A percentile compares a stretch with the other conserved stretches of the same genome.
phyloP scores from a whole-genome alignment of 202 grass and related monocot species.

The Eragrostis tef region DNA sequence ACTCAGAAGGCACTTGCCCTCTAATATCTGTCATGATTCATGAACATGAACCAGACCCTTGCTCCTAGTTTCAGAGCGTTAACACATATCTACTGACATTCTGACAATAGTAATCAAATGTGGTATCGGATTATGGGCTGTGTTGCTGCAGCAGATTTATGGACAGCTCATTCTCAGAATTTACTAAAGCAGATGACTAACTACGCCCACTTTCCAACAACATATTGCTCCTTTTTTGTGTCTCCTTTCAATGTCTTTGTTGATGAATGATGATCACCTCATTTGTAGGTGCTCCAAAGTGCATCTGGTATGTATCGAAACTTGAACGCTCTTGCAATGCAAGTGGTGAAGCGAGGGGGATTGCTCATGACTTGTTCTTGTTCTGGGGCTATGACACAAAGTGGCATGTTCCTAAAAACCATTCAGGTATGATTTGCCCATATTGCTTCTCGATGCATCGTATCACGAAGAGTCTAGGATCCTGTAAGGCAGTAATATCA shows the following conservation, averaged over 20 bases:
- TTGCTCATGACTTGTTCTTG: constrained; percentile 98
- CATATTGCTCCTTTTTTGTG: neutral
- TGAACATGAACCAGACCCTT: constrained; percentile 16
- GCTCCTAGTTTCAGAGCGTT: constrained; percentile 16
- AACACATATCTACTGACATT: constrained; percentile 7
- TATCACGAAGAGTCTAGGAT: neutral
- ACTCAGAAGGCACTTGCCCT: neutral
- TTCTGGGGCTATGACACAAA: constrained; percentile 98
- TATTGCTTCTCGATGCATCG: constrained; percentile 32
- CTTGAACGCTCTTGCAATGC: constrained; percentile 90
- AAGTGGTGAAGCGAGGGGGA: constrained; percentile 76
- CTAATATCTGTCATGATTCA: constrained; percentile 19
- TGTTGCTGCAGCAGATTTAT: neutral
- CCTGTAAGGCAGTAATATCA: neutral
- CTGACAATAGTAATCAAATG: neutral
- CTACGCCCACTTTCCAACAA: neutral
- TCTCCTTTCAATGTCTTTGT: neutral
- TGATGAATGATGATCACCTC: constrained; percentile 6
- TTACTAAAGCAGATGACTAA: neutral
- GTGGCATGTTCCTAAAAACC: constrained; percentile 72
- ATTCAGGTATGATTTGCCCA: constrained; percentile 64
- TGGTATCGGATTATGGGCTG: neutral
- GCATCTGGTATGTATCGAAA: constrained; percentile 94
- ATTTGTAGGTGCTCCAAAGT: constrained; percentile 81
- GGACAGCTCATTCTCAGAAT: neutral